Evolutionary conservation across 106 monocot genomes (phyloP).

Genomic region (Gastrodia elata): DNA sequence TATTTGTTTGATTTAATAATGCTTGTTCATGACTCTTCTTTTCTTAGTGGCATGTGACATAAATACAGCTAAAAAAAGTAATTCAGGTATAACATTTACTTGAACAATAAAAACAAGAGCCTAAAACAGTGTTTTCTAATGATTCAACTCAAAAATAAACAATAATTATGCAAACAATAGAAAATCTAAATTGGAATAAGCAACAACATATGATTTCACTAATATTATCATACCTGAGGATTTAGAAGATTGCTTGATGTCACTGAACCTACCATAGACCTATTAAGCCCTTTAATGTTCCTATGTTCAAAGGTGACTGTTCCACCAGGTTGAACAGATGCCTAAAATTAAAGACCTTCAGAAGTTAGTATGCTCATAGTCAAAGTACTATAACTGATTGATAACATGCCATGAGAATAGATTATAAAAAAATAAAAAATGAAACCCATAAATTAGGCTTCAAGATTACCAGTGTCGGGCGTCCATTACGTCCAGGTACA

Average conservation of each 20-base stretch:
- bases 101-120: not conserved
- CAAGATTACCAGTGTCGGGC: slow-evolving; percentile 71
- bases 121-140: not conserved
- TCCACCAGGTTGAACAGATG: slow-evolving; percentile 94
- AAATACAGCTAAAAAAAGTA: not conserved
- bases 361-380: not conserved
- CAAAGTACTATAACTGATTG: not conserved
- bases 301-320: slow-evolving; percentile 87
- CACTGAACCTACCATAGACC: slow-evolving; percentile 81
- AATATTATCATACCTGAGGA: slow-evolving; percentile 48
- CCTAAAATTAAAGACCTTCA: slow-evolving; percentile 31
- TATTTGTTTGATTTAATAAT: not conserved
- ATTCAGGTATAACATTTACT: not conserved
- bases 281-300: slow-evolving; percentile 90
- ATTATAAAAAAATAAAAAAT: not conserved
- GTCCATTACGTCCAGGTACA: slow-evolving; percentile 77
- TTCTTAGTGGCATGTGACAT: not conserved
- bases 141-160: not conserved
- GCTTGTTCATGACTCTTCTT: not conserved
- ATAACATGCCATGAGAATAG: not conserved
- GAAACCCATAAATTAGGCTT: not conserved
- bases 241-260: slow-evolving; percentile 93
- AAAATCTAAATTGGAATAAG: not conserved
- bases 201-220: not conserved
- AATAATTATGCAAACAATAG: not conserved